Evolutionary conservation across 2,329 filamentous ascomycete genomes (phyloP).

Genomic region (Fusarium haematococcum): DNA sequence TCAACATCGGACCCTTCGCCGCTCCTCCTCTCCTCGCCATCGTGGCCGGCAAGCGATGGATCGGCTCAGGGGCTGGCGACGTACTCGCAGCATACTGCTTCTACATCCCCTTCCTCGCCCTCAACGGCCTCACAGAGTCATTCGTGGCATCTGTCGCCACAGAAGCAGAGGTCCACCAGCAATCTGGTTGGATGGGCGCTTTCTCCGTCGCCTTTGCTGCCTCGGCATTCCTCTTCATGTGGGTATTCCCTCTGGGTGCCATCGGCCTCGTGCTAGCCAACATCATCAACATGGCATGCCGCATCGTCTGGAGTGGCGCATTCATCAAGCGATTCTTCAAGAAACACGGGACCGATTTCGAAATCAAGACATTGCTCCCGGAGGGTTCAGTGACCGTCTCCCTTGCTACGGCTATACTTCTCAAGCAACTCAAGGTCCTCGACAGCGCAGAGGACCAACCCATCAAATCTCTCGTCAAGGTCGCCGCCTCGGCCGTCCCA

Average conservation of each 20-base stretch:
- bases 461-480: slow-evolving; percentile 56
- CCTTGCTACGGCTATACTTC: slow-evolving; percentile 42
- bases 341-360: slow-evolving; percentile 52
- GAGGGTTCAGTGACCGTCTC: slow-evolving; percentile 43
- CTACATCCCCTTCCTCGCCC: slow-evolving; percentile 90
- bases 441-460: slow-evolving; percentile 43
- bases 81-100: slow-evolving; percentile 87
- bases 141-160: slow-evolving; percentile 91
- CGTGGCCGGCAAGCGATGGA: slow-evolving; percentile 83
- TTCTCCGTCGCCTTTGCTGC: slow-evolving; percentile 83
- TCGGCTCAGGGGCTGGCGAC: slow-evolving; percentile 75
- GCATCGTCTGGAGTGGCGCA: slow-evolving; percentile 81
- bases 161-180: slow-evolving; percentile 77
- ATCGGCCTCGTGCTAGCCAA: slow-evolving; percentile 88
- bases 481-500: slow-evolving; percentile 61
- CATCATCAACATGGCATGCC: slow-evolving; percentile 86
- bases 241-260: slow-evolving; percentile 77
- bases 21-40: slow-evolving; percentile 80
- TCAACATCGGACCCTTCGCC: slow-evolving; percentile 79
- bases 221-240: slow-evolving; percentile 80
- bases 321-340: slow-evolving; percentile 79
- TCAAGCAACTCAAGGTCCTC: slow-evolving; percentile 43
- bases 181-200: slow-evolving; percentile 85
- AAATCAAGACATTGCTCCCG: slow-evolving; percentile 45
- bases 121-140: slow-evolving; percentile 92